A percentile compares a stretch with the other conserved stretches of the same genome.
phyloP scores from a whole-genome alignment of 257 asterid genomes.

The Salvia miltiorrhiza region DNA sequence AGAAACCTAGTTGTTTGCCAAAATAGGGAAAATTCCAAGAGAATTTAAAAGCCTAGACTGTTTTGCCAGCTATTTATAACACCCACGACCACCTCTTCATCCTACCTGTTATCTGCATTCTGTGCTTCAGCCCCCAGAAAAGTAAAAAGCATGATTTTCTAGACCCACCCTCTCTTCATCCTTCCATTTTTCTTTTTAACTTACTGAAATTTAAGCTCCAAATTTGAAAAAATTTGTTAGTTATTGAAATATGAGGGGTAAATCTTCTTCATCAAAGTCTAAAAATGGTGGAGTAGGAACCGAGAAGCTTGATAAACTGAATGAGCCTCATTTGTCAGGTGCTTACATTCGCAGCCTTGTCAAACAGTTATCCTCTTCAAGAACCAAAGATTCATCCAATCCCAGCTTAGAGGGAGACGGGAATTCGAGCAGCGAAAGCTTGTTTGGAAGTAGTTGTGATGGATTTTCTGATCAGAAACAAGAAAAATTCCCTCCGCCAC shows the following conservation, averaged over 20 bases:
- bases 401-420: slow-evolving; percentile 44
- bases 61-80: slow-evolving; percentile 72
- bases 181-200: slow-evolving; percentile 19
- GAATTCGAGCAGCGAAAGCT: slow-evolving; percentile 35
- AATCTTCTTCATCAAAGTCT: slow-evolving; percentile 61
- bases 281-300: slow-evolving; percentile 38
- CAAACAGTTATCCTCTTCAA: slow-evolving; percentile 74
- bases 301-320: slow-evolving; percentile 45
- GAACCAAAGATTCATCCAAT: slow-evolving; percentile 59
- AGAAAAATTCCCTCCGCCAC: slow-evolving; percentile 36
- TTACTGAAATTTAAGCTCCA: not conserved
- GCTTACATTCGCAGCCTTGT: slow-evolving; percentile 93
- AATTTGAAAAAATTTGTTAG: not conserved
- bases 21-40: slow-evolving; percentile 58
- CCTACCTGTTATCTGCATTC: slow-evolving; percentile 62
- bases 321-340: slow-evolving; percentile 81
- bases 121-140: slow-evolving; percentile 59
- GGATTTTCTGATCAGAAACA: slow-evolving; percentile 34
- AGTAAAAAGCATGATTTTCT: slow-evolving; percentile 32
- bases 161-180: slow-evolving; percentile 31
- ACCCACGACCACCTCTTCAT: slow-evolving; percentile 54
- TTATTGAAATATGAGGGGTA: slow-evolving; percentile 62
- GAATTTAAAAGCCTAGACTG: slow-evolving; percentile 38
- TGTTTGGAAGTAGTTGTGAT: slow-evolving; percentile 23
- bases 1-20: slow-evolving; percentile 46